Evolutionary conservation across 352 stramenopile species (phyloP).

Genomic region (Aphanomyces cochlioides): DNA sequence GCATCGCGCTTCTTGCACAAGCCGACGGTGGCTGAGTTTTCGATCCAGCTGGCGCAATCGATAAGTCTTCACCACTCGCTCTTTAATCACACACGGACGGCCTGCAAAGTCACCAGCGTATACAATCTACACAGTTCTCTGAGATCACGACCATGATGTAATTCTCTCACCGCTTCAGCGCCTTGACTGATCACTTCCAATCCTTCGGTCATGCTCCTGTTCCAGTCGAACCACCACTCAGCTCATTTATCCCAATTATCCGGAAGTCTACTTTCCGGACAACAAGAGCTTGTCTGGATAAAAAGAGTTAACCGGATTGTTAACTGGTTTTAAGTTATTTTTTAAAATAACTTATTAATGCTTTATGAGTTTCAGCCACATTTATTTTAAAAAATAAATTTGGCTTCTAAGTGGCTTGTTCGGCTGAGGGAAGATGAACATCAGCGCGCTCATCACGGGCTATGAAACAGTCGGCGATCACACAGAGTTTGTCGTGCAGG

Average conservation of each 20-base stretch:
- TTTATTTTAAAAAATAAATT: no score
- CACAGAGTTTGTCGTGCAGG: constrained; percentile 82
- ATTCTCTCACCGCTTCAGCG: constrained; percentile 59
- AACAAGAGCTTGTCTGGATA: no score
- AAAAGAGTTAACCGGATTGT: no score
- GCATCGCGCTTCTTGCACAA: constrained; percentile 77
- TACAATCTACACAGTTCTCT: constrained; percentile 49
- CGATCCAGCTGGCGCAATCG: constrained; percentile 68
- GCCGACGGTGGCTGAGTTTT: constrained; percentile 71
- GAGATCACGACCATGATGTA: not conserved
- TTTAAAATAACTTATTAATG: no score
- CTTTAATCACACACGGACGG: constrained; percentile 71
- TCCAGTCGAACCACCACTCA: no score
- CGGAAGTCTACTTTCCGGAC: no score
- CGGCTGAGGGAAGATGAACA: constrained; percentile 40
- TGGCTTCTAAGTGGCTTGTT: no score
- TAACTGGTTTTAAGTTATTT: no score
- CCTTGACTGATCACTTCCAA: constrained; percentile 76
- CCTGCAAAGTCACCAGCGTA: constrained; percentile 67
- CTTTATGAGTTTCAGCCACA: no score
- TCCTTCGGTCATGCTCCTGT: not conserved
- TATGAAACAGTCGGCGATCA: constrained; percentile 81
- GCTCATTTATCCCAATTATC: no score
- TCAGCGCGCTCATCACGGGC: constrained; percentile 74
- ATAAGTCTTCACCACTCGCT: constrained; percentile 81